phyloP scores from a whole-genome alignment of 2,329 filamentous ascomycete genomes.

The Penicillium sumatraense region DNA sequence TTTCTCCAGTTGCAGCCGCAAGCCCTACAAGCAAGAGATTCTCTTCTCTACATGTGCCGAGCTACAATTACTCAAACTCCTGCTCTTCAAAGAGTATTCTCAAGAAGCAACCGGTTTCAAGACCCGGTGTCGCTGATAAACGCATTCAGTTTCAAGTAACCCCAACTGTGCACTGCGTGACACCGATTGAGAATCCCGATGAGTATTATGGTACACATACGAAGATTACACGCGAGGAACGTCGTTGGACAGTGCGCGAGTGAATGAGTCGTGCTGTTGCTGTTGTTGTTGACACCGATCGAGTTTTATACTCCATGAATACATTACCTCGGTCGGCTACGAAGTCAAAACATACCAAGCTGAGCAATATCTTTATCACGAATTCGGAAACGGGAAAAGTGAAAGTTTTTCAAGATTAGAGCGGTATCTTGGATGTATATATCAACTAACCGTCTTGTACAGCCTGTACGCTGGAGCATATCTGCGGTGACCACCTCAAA shows the following conservation, averaged over 20 bases:
- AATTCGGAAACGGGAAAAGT: neutral
- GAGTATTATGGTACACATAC: slow-evolving; percentile 54
- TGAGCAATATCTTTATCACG: neutral
- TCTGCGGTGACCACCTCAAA: neutral
- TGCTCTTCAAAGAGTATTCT: slow-evolving; percentile 54
- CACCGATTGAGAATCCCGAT: slow-evolving; percentile 53
- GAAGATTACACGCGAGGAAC: slow-evolving; percentile 52
- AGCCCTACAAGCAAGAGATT: slow-evolving; percentile 50
- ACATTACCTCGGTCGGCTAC: neutral
- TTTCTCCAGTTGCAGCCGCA: slow-evolving; percentile 47
- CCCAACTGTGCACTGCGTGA: slow-evolving; percentile 52
- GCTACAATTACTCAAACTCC: slow-evolving; percentile 49
- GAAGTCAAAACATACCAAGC: neutral
- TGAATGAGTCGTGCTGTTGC: slow-evolving; percentile 24
- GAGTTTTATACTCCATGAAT: neutral
- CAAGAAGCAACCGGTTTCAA: slow-evolving; percentile 43
- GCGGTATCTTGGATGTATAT: neutral
- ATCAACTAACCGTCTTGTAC: neutral
- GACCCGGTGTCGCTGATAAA: slow-evolving; percentile 32
- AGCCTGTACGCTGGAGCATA: neutral
- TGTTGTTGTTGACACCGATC: neutral
- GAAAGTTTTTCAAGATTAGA: neutral
- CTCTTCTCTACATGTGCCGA: slow-evolving; percentile 45
- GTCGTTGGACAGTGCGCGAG: slow-evolving; percentile 49
- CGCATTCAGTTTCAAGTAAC: slow-evolving; percentile 50